A percentile compares a stretch with the other conserved stretches of the same genome.
Conservation (phyloP, 108 stramenopile genomes). For the Aurantiochytrium sp. region DNA sequence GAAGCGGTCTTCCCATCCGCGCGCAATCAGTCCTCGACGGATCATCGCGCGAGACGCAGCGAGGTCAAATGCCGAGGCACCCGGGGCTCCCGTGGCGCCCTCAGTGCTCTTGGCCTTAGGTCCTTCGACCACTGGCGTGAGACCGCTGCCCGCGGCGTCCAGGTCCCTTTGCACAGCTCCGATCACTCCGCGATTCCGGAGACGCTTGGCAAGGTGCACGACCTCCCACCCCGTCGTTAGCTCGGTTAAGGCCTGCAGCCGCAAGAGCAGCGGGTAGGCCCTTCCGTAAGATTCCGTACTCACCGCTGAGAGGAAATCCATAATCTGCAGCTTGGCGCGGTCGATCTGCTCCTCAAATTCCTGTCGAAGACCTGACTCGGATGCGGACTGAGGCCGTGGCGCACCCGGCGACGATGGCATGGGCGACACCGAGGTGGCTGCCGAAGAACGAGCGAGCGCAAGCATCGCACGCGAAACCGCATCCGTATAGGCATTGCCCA, state of each 20-base stretch:
- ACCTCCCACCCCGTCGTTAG: not conserved
- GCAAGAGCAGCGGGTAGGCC: conserved; percentile 34
- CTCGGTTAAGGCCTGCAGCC: conserved; percentile 29
- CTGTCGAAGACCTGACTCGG: not conserved
- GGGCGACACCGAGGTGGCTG: too few species aligned
- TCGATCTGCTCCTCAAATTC: not conserved
- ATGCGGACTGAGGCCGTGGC: too few species aligned
- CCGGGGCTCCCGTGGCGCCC: too few species aligned
- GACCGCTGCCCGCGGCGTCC: too few species aligned
- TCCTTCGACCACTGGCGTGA: too few species aligned
- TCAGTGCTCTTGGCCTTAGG: too few species aligned
- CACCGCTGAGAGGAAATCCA: conserved; percentile 31
- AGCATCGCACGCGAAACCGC: not conserved
- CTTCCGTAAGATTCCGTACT: conserved; percentile 38
- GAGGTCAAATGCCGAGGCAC: not conserved
- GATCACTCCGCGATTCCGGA: not conserved
- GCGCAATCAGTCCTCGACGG: not conserved
- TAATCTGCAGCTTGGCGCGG: conserved; percentile 14
- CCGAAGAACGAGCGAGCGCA: not conserved
- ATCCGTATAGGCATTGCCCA: not conserved
- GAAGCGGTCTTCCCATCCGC: not conserved
- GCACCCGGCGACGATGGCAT: too few species aligned
- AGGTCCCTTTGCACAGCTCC: not conserved
- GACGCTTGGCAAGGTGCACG: not conserved
- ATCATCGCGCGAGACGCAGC: not conserved